These are phyloP conservation scores for Fusarium tuaranense DNA, from an alignment of 2,329 filamentous ascomycete genomes.

Conservation along the genomic window DNA sequence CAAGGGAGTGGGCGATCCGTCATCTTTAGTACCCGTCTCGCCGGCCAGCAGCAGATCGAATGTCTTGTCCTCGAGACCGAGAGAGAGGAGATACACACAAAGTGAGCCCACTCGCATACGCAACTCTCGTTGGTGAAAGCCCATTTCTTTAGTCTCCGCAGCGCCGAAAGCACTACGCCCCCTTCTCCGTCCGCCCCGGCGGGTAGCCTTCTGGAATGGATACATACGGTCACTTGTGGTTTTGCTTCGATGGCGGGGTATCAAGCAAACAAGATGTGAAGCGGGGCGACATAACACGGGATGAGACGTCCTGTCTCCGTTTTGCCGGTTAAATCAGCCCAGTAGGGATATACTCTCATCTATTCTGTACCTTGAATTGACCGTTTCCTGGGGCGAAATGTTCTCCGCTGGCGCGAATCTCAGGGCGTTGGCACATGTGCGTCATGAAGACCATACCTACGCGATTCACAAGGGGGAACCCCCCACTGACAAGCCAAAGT, in stretches of 20 bases:
- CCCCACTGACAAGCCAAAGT: conserved; percentile 11
- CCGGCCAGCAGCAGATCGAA: conserved; percentile 6
- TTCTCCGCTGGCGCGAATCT: conserved; percentile 6
- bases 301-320: conserved; percentile 4
- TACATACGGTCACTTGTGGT: background rate
- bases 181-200: conserved; percentile 18
- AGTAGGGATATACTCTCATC: background rate
- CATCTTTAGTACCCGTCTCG: conserved; percentile 29
- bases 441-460: conserved; percentile 17
- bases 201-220: background rate
- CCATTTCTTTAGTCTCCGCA: conserved; percentile 31
- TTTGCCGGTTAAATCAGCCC: conserved; percentile 24
- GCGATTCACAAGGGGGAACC: background rate
- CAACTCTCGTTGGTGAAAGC: conserved; percentile 22
- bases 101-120: conserved; percentile 19
- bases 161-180: conserved; percentile 32
- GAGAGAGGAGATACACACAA: background rate
- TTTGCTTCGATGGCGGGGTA: conserved; percentile 41
- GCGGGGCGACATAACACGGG: conserved; percentile 12
- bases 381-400: background rate
- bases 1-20: conserved; percentile 10
- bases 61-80: background rate
- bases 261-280: background rate
- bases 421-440: conserved; percentile 9
- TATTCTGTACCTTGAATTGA: background rate